Base-by-base conservation (phyloP, 495 filamentous ascomycete genomes). In the Rusavskia elegans region DNA sequence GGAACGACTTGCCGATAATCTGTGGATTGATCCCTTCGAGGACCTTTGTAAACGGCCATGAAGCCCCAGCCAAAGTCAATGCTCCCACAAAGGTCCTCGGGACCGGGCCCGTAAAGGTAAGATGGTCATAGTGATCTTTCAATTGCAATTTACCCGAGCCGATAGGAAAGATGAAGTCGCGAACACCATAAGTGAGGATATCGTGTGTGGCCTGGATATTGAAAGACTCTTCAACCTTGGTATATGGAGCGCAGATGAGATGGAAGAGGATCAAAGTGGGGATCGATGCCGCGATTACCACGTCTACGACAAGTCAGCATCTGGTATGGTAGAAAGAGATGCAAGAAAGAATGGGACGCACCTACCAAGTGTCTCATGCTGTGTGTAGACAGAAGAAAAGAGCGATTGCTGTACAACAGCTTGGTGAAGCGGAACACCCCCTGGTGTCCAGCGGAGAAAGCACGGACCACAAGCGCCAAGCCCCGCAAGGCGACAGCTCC, bases 201-300 rank as follows among this genome's bases (percentile, higher is more conserved):
- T 99, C 92, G 66, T 97, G 93, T 6, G 82, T 81, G 0, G 92
- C 92, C 63, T 99, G 92, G 49, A 97, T 80, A 59, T 95, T 95
- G 76, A 99, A 99, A 0, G 89, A 96, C 68, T 99, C 92, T 63
- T 99, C 92, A 51, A 99, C 93, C 66, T 99, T 99, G 46, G 93
- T 96, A 70, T 92, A 96, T 1, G 92, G 93, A 16, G 93, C 81
- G 9, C 78, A 65, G 51, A 80, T 54, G 48, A 95, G 77, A 64
- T 99, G 90, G 25, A 87, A 48, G 19, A 89, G 62, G 56, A 95
- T 77, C 36, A 87, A 63, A 2, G 64, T 56, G 2, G 84, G 83
- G 53, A 94, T 76, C 52, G 76, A 63, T 16, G 66, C 68, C 39
- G 83, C 68, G 32, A 78, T 54, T 20, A 74, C 44, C 17, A 63